Evolutionary conservation across 108 stramenopile species (phyloP), one percentile per base, ranked within the genome.

Genomic region (Nitzschia sp.): DNA sequence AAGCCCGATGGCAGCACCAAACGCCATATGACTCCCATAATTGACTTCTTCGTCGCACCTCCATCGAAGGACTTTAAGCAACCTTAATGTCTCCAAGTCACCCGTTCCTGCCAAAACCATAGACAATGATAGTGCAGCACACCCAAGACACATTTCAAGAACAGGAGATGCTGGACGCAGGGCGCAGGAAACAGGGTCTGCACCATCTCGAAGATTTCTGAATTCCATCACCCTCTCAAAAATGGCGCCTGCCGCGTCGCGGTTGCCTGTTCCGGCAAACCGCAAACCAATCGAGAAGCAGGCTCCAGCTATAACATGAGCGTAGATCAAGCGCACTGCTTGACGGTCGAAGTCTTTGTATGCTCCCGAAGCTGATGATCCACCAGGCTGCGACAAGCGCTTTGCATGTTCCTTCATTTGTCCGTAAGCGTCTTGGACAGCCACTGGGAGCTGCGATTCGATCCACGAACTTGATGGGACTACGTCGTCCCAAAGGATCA

Each of bases 91-190:
- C 58, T 94, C 92, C 15, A 98, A 54, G 79, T 98, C 96, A 11
- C 98, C 98, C 29, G 95, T 97, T 21, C 98, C 98, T 18, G 98
- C 94, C 88, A 97, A 91, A 0, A 98, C 96, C 82, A 98, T 85
- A 9, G 94, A 93, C 27, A 98, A 82, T 42, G 94, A 84, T 47
- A 97, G 72, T 6, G 96, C 91, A 5, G 83, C 56, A 18, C 83
- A 82, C 28, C 94, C 84, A 21, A 99, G 75, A 66, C 96, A 97
- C 74, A 95, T 93, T 46, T 96, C 96, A 15, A 99, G 55, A 15
- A 91, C 84, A 5, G 88, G 75, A 34, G 68, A 68, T 45, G 95
- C 93, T 3, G 97, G 98, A 28, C 83, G 66, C 32, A 89, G 78
- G n/a, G 88, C 87, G 29, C 65, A 59, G 27, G 90, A 65, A 8